Evolutionary conservation across 2,329 filamentous ascomycete genomes (phyloP), one percentile per base, ranked within the genome.

Genomic region (Anthostomella pinea): DNA sequence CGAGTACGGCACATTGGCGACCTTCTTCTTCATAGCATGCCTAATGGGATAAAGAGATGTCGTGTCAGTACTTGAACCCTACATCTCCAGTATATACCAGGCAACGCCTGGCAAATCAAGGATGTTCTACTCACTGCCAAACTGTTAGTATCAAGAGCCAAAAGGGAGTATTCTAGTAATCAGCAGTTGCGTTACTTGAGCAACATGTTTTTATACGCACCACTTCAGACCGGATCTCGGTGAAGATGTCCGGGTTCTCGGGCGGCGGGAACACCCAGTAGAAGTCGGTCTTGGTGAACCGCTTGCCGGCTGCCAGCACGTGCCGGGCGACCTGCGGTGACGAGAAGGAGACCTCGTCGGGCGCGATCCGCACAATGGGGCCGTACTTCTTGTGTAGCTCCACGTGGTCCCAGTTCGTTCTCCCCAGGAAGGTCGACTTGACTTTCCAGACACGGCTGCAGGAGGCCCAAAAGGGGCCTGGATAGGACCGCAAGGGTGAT

Each of bases 221-320:
- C n/a, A 72, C 68, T 6, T 68, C 62, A 56, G 77, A 73, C 35
- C 72, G 62, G 11, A 64, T 68, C 53, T 77, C 73, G 25, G 74
- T 77, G 57, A 77, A 77, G 52, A 77, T 76, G 41, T 77, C 73
- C 5, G 73, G 72, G 57, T 77, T 75, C 56, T 75, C 71, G 0
- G 70, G 67, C 3, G 73, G 73, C 19, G 73, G 73, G 49, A 77
- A 77, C 6, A 77, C 73, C 24, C 54, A 60, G 50, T 75, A 75
- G 45, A 75, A 75, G 38, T 65, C 57, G 3, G 72, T 74, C 61
- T 75, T 75, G 58, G 68, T 65, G 57, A 74, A 74, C 14, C 68
- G 63, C 53, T 72, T 73, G 6, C 72, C 72, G 1, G 70, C 70
- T 28, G 64, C 64, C 18, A 75, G 59, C 9, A 75, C 45, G 7